Percentiles rank a stretch among this genome's conserved stretches.
phyloP scores from a whole-genome alignment of 805 yeast species.

The Komagataella pseudopastoris region DNA sequence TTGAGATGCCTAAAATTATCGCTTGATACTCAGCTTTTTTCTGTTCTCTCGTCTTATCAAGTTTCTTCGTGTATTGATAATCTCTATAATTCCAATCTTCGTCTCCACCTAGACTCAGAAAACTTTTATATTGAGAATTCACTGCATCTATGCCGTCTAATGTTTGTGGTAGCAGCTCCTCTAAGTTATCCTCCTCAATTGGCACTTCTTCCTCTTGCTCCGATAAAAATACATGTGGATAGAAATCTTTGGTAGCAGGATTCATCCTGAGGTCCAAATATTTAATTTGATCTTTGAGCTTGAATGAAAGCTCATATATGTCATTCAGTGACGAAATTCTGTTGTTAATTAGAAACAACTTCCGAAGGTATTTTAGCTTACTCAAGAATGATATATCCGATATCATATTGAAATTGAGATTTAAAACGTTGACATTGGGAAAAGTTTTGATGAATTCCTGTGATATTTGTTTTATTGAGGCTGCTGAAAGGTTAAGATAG shows the following conservation, averaged over 20 bases:
- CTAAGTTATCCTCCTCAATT: constrained; percentile 5
- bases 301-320: constrained; percentile 18
- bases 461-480: constrained; percentile 27
- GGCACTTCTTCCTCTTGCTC: constrained; percentile 15
- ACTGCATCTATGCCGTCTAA: constrained; percentile 40
- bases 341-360: constrained; percentile 32
- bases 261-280: constrained; percentile 36
- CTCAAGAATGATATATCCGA: constrained; percentile 19
- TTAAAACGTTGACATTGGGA: constrained; percentile 32
- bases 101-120: constrained; percentile 18
- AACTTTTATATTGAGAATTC: constrained; percentile 28
- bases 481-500: constrained; percentile 30
- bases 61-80: constrained; percentile 5
- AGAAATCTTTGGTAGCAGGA: constrained; percentile 29
- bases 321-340: constrained; percentile 20
- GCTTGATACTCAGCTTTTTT: background rate
- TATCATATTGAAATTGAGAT: constrained; percentile 35
- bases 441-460: constrained; percentile 21
- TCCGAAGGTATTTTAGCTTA: constrained; percentile 20
- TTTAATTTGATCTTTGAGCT: constrained; percentile 19
- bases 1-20: background rate
- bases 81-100: constrained; percentile 28
- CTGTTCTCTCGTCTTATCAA: background rate
- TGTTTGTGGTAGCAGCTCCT: constrained; percentile 24
- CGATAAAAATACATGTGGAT: constrained; percentile 40